Evolutionary conservation across 2,329 filamentous ascomycete species (phyloP).

Genomic region (Macrophomina pseudophaseolina): DNA sequence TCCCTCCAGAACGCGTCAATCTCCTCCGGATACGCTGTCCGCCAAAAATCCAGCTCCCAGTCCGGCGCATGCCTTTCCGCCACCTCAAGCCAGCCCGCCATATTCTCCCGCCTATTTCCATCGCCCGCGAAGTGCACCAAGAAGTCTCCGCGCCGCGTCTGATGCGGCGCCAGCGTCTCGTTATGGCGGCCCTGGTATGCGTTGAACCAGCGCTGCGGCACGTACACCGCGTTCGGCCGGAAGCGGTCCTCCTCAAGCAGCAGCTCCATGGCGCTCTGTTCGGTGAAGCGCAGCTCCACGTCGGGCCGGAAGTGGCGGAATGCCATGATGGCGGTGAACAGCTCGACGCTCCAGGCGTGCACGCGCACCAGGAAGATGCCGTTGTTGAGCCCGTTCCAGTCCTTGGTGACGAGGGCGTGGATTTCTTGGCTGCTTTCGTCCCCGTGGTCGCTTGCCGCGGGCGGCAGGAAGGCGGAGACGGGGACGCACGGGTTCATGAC

Average conservation of each 20-base stretch:
- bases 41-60: slow-evolving; percentile 45
- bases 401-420: slow-evolving; percentile 42
- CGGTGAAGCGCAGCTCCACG: slow-evolving; percentile 42
- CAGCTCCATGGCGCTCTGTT: slow-evolving; percentile 49
- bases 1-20: slow-evolving; percentile 30
- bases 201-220: slow-evolving; percentile 53
- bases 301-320: slow-evolving; percentile 48
- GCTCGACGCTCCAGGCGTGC: slow-evolving; percentile 44
- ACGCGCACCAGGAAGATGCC: slow-evolving; percentile 50
- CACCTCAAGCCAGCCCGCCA: slow-evolving; percentile 45
- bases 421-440: not conserved
- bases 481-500: slow-evolving; percentile 51
- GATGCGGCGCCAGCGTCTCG: slow-evolving; percentile 38
- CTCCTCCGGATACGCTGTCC: slow-evolving; percentile 44
- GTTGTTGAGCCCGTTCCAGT: slow-evolving; percentile 51
- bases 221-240: slow-evolving; percentile 38
- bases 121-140: slow-evolving; percentile 51
- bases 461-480: slow-evolving; percentile 47
- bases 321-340: slow-evolving; percentile 47
- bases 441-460: slow-evolving; percentile 25
- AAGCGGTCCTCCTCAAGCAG: slow-evolving; percentile 43
- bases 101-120: slow-evolving; percentile 39
- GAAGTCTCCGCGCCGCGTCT: slow-evolving; percentile 47
- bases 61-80: slow-evolving; percentile 46
- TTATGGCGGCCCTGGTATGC: slow-evolving; percentile 48